These are phyloP conservation scores for Penstemon barbatus DNA, from an alignment of 257 asterid species.

Conservation along the genomic window DNA sequence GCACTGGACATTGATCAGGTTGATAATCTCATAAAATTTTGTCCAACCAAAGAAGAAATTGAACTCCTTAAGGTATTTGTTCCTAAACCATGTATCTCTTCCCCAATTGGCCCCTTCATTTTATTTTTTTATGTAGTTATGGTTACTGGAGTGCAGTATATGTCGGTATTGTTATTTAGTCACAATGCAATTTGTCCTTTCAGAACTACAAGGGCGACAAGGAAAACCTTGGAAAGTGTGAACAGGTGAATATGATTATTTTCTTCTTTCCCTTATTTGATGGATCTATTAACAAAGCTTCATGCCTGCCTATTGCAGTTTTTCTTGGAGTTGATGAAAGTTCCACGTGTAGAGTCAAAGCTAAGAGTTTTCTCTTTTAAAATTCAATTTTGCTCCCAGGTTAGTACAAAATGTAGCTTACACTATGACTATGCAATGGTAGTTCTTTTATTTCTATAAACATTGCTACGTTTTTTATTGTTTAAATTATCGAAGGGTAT, in stretches of 20 bases:
- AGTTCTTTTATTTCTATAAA: not conserved
- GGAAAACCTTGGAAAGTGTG: constrained; percentile 87
- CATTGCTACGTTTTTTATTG: not conserved
- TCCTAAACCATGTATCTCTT: constrained; percentile 9
- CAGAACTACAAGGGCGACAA: constrained; percentile 77
- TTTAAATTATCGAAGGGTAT: not conserved
- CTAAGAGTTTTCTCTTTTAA: constrained; percentile 71
- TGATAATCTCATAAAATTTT: constrained; percentile 81
- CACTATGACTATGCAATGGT: not conserved
- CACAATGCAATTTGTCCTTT: constrained; percentile 19
- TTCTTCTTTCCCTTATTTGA: constrained; percentile 13
- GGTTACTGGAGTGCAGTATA: not conserved
- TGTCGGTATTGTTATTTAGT: not conserved
- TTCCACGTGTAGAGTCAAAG: constrained; percentile 80
- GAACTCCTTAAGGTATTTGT: constrained; percentile 70
- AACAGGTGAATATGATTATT: constrained; percentile 51
- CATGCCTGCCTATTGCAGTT: constrained; percentile 48
- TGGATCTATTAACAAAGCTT: constrained; percentile 16
- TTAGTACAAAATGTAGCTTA: constrained; percentile 28
- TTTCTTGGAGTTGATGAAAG: constrained; percentile 80
- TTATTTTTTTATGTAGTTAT: constrained; percentile 4
- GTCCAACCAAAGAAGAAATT: constrained; percentile 88
- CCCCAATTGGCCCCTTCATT: not conserved
- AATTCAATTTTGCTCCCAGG: constrained; percentile 72
- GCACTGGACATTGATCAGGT: constrained; percentile 82